Conservation (phyloP, 1,284 basidiomycete genomes). For the Schizophyllum amplum region DNA sequence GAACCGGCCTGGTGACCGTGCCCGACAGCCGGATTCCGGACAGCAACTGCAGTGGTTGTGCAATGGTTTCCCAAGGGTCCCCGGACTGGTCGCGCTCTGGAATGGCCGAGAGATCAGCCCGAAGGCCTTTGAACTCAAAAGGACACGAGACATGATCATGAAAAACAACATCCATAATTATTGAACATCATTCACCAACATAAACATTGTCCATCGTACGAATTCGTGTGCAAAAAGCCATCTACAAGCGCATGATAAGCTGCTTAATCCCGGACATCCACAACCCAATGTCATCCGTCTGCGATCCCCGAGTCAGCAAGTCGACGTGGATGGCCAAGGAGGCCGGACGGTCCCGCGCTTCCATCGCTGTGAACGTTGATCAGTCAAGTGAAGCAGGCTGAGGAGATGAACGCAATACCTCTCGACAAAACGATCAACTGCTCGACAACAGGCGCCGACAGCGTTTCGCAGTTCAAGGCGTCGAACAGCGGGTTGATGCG, state of each 20-base stretch:
- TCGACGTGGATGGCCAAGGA: slow-evolving; percentile 77
- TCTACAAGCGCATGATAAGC: slow-evolving; percentile 57
- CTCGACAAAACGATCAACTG: slow-evolving; percentile 59
- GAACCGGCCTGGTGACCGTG: too few relatives aligned
- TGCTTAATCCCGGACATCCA: slow-evolving; percentile 89
- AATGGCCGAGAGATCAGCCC: too few relatives aligned
- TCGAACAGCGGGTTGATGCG: slow-evolving; percentile 86
- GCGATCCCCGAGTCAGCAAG: slow-evolving; percentile 64
- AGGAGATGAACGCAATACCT: slow-evolving; percentile 35
- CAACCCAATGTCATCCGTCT: slow-evolving; percentile 74
- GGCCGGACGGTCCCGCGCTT: slow-evolving; percentile 57
- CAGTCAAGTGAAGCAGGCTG: slow-evolving; percentile 7
- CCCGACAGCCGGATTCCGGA: too few relatives aligned
- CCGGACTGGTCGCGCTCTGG: too few relatives aligned
- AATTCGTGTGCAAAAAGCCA: neutral
- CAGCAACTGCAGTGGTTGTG: too few relatives aligned
- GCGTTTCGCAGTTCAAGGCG: slow-evolving; percentile 83
- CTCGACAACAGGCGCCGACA: slow-evolving; percentile 66
- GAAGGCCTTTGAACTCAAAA: too few relatives aligned
- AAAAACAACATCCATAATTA: neutral
- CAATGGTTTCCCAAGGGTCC: too few relatives aligned
- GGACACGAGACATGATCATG: too few relatives aligned
- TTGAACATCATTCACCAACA: neutral
- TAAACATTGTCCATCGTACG: neutral
- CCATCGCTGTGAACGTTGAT: slow-evolving; percentile 50